Evolutionary conservation across 164 flowering plant species (phyloP).

Genomic region (Paratinospora sagittata): DNA sequence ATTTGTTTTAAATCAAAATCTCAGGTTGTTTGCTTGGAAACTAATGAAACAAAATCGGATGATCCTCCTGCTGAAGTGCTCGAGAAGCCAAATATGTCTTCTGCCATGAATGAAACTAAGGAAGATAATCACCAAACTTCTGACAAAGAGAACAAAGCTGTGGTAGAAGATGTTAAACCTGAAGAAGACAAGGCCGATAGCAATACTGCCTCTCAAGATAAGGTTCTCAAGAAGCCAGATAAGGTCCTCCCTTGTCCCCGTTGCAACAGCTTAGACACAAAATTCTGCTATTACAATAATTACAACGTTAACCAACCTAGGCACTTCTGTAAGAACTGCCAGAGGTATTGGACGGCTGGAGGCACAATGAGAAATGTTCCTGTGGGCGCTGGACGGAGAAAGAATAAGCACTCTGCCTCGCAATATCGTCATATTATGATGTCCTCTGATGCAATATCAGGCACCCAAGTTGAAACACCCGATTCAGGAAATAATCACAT

Average conservation of each 20-base stretch:
- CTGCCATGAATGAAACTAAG: background rate
- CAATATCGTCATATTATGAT: conserved; percentile 53
- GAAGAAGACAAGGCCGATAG: conserved; percentile 26
- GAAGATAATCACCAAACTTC: background rate
- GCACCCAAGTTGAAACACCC: conserved; percentile 35
- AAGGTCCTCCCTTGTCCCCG: conserved; percentile 84
- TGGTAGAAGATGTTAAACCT: conserved; percentile 8
- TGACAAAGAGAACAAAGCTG: background rate
- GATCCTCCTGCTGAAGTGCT: background rate
- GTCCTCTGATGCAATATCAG: conserved; percentile 31
- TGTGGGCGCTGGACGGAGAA: no score
- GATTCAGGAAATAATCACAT: background rate
- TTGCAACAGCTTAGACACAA: conserved; percentile 83
- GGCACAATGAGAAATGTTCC: no score
- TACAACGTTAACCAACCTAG: conserved; percentile 80
- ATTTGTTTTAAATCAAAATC: background rate
- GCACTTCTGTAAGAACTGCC: conserved; percentile 82
- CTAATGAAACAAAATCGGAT: background rate
- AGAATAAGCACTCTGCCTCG: conserved; percentile 40
- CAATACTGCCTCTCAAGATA: conserved; percentile 36
- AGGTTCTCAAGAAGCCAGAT: conserved; percentile 68
- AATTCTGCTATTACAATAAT: conserved; percentile 87
- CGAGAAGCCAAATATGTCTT: background rate
- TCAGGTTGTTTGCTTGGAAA: background rate
- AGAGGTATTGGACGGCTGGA: no score